A percentile compares a stretch with the other conserved stretches of the same genome.
phyloP scores from a whole-genome alignment of 176 grass and related monocot genomes.

The Guadua angustifolia region DNA sequence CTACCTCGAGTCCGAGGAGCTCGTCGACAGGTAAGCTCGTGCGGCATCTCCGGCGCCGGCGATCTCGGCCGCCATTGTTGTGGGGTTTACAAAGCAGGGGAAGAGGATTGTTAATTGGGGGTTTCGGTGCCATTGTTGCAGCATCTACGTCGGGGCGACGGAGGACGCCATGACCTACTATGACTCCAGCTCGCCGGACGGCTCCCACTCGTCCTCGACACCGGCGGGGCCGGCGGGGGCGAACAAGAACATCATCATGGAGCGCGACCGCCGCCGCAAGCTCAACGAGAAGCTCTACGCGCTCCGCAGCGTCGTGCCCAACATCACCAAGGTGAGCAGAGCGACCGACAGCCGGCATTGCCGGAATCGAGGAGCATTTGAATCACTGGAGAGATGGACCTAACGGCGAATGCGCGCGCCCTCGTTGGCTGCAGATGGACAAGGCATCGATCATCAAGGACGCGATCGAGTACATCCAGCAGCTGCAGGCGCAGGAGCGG shows the following conservation, averaged over 20 bases:
- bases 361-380: not conserved
- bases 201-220: conserved; percentile 30
- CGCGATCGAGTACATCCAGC: conserved; percentile 85
- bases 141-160: conserved; percentile 46
- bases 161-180: conserved; percentile 62
- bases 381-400: not conserved
- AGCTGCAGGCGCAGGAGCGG: conserved; percentile 77
- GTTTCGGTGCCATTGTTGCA: conserved; percentile 5
- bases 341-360: not conserved
- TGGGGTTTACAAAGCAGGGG: not conserved
- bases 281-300: conserved; percentile 82
- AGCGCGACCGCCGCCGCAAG: conserved; percentile 72
- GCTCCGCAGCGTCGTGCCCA: conserved; percentile 79
- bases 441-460: conserved; percentile 95
- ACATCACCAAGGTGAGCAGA: conserved; percentile 73
- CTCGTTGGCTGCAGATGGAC: conserved; percentile 69
- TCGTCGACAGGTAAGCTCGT: conserved; percentile 54
- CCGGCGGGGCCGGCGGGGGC: not conserved
- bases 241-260: conserved; percentile 66
- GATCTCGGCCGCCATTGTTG: conserved; percentile 4
- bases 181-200: conserved; percentile 77
- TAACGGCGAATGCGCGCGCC: not conserved
- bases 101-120: not conserved
- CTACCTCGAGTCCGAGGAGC: conserved; percentile 64
- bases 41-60: not conserved